Evolutionary conservation across 2,329 filamentous ascomycete species (phyloP), one percentile per base, ranked within the genome.

Genomic region (Cyphellophora europaea): DNA sequence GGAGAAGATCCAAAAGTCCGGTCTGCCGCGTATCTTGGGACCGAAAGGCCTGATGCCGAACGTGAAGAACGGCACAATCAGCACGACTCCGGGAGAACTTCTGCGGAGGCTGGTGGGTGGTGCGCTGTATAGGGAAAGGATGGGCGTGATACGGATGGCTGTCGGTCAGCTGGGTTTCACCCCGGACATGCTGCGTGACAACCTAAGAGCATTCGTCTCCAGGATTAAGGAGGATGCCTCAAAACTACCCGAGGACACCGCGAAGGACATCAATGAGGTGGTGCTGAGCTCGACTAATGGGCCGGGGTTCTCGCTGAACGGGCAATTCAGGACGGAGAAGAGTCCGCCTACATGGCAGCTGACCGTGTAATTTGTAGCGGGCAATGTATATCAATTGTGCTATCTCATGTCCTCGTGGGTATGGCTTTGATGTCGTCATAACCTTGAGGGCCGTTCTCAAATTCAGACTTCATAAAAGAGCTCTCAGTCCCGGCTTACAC

Each of bases 31-130:
- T 46, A 72, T 94, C 28, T 68, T 98, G 13, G 91, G 91, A 52
- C 91, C 93, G 30, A 79, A 76, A 59, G 88, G 88, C 3, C 61
- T 98, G 53, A 96, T 98, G 91, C 91, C 91, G 5, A 93, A 76
- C 56, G 65, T 73, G 41, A 94, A 94, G 69, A 77, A 77, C 43
- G 87, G 86, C 45, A 96, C 91, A 1, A 82, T 98, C 37, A 86
- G 93, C 15, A 80, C 74, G 53, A 82, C 93, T 55, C 73, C 94
- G 11, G 72, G 72, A 35, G 60, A 68, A n/a, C 72, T 78, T 19
- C 82, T 98, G 52, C 75, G 74, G 51, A 84, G 89, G 47, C 77
- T 94, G 61, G 77, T 86, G 11, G 87, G 89, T 42, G 85, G 79
- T 35, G 83, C 79, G 35, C 78, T 88, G 49, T 98, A 94, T 64